Evolutionary conservation across 345 rosid genomes (phyloP).

Genomic region (rapeseed (Brassica napus)): Da-Ae NC_063450.1:46752001-46752500

Average conservation of each 20-base stretch:
- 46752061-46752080: constrained; percentile 23
- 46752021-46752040: constrained; percentile 53
- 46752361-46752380: constrained; percentile 17
- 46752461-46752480: constrained; percentile 83
- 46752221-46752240: constrained; percentile 29
- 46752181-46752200: constrained; percentile 22
- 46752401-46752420: constrained; percentile 20
- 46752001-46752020: constrained; percentile 55
- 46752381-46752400: background rate
- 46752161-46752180: constrained; percentile 25
- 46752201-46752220: constrained; percentile 32
- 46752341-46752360: constrained; percentile 13
- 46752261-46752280: background rate
- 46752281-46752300: constrained; percentile 14
- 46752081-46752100: background rate
- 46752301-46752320: constrained; percentile 32
- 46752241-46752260: constrained; percentile 15
- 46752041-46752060: constrained; percentile 41
- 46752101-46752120: constrained; percentile 16
- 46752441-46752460: constrained; percentile 38
- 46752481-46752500: constrained; percentile 90
- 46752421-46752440: constrained; percentile 26
- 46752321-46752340: constrained; percentile 35
- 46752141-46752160: constrained; percentile 22
- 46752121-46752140: constrained; percentile 21